phyloP scores from a whole-genome alignment of 805 yeast species.

The Wickerhamiella cacticola region DNA sequence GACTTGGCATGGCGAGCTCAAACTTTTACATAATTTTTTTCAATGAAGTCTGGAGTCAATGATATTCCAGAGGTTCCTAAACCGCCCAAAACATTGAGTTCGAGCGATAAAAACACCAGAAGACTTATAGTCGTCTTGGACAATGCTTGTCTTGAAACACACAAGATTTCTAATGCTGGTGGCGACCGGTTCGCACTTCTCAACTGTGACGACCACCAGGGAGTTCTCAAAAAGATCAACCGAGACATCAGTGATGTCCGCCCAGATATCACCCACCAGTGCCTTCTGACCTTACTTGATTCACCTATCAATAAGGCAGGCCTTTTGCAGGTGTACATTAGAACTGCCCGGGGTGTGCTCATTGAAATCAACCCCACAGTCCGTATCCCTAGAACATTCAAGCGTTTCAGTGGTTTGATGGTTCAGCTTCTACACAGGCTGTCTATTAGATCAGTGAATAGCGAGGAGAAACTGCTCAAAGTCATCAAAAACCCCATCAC shows the following conservation, averaged over 20 bases:
- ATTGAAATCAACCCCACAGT: constrained; percentile 94
- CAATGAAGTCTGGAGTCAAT: constrained; percentile 23
- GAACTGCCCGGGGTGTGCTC: constrained; percentile 87
- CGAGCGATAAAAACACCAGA: constrained; percentile 76
- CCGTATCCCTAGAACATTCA: constrained; percentile 95
- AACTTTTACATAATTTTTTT: constrained; percentile 38
- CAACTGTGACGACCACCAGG: constrained; percentile 98
- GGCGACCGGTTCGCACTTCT: constrained; percentile 88
- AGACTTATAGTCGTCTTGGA: constrained; percentile 89
- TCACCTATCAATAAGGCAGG: constrained; percentile 99
- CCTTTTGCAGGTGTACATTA: constrained; percentile 87
- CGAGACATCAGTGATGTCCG: constrained; percentile 96
- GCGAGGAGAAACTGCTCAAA: constrained; percentile 84
- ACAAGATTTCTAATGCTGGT: constrained; percentile 64
- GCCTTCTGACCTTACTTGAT: constrained; percentile 83
- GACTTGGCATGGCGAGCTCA: too few relatives aligned
- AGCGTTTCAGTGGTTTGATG: constrained; percentile 95
- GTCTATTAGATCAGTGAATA: constrained; percentile 85
- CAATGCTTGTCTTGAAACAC: constrained; percentile 92
- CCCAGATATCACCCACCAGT: constrained; percentile 98
- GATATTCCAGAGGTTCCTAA: constrained; percentile 73
- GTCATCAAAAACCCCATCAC: constrained; percentile 96
- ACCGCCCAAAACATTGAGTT: constrained; percentile 67
- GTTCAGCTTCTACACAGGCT: constrained; percentile 88
- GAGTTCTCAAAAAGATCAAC: constrained; percentile 86